These are phyloP conservation scores for Zygoascus ofunaensis DNA, from an alignment of 805 yeast genomes.

Conservation along the genomic window DNA sequence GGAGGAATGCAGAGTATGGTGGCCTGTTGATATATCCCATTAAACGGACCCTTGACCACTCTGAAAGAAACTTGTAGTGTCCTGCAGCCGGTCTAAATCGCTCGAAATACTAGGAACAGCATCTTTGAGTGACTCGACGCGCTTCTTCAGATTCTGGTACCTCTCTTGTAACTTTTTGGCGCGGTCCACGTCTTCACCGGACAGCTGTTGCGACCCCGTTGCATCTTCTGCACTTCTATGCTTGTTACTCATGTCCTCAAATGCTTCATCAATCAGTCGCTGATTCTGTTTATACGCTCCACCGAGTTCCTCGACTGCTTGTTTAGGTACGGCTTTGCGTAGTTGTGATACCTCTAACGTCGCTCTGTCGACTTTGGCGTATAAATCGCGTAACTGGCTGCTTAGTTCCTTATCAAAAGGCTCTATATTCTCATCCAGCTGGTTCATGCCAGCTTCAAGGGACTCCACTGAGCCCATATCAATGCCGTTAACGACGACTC, in stretches of 20 bases:
- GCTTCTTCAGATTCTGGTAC: background rate
- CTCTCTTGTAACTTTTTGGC: background rate
- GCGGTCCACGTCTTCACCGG: background rate
- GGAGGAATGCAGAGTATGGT: no score
- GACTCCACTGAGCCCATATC: slow-evolving; percentile 27
- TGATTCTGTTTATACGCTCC: slow-evolving; percentile 25
- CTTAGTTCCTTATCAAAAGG: slow-evolving; percentile 63
- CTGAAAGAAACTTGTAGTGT: background rate
- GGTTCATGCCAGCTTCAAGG: slow-evolving; percentile 16
- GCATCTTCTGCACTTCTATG: background rate
- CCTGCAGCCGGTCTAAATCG: background rate
- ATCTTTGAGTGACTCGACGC: background rate
- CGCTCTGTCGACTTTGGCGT: slow-evolving; percentile 53
- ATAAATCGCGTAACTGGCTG: slow-evolving; percentile 45
- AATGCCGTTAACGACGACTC: slow-evolving; percentile 51
- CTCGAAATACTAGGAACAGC: background rate
- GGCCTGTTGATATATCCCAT: no score
- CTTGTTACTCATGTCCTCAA: background rate
- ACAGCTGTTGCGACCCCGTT: background rate
- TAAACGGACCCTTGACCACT: no score
- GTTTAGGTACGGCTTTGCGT: slow-evolving; percentile 33
- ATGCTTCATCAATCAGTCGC: background rate
- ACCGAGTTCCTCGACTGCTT: slow-evolving; percentile 27
- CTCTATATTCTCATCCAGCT: slow-evolving; percentile 34
- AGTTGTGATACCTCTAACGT: slow-evolving; percentile 48